Evolutionary conservation across 2,329 filamentous ascomycete species (phyloP).

Genomic region (Pyrenophora teres): DNA sequence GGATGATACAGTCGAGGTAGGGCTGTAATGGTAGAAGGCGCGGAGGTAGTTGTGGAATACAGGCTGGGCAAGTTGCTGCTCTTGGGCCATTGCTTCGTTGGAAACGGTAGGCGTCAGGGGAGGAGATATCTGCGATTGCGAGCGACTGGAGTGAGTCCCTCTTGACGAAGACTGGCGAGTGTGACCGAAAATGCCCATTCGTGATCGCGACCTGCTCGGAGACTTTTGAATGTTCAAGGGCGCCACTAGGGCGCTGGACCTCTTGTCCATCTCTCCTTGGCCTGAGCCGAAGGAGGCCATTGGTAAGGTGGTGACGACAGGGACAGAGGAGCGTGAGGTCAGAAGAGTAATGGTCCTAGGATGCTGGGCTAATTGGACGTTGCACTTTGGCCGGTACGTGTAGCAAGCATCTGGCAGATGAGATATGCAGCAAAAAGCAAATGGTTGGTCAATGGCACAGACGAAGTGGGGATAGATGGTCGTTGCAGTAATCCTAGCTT

Average conservation of each 20-base stretch:
- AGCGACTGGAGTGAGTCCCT: slow-evolving; percentile 36
- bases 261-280: slow-evolving; percentile 37
- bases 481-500: slow-evolving; percentile 9
- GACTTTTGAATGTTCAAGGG: slow-evolving; percentile 47
- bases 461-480: background rate
- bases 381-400: slow-evolving; percentile 24
- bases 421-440: slow-evolving; percentile 12
- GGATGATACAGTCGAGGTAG: slow-evolving; percentile 74
- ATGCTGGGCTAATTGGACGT: slow-evolving; percentile 35
- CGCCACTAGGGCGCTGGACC: slow-evolving; percentile 44
- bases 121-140: slow-evolving; percentile 69
- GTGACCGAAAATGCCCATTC: slow-evolving; percentile 27
- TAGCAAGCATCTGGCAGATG: slow-evolving; percentile 35
- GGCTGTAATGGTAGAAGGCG: slow-evolving; percentile 91
- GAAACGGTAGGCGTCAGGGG: slow-evolving; percentile 74
- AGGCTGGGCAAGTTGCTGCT: slow-evolving; percentile 57
- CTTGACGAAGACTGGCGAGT: slow-evolving; percentile 42
- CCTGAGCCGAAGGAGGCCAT: slow-evolving; percentile 39
- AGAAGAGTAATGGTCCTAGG: slow-evolving; percentile 1
- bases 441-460: slow-evolving; percentile 1
- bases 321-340: background rate
- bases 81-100: slow-evolving; percentile 61
- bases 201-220: slow-evolving; percentile 35
- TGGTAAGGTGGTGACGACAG: slow-evolving; percentile 6
- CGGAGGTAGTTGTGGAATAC: slow-evolving; percentile 94